A percentile compares a stretch with the other conserved stretches of the same genome.
These are phyloP conservation scores for Penicillium polonicum DNA, from an alignment of 2,329 filamentous ascomycete genomes.

Conservation along the genomic window DNA sequence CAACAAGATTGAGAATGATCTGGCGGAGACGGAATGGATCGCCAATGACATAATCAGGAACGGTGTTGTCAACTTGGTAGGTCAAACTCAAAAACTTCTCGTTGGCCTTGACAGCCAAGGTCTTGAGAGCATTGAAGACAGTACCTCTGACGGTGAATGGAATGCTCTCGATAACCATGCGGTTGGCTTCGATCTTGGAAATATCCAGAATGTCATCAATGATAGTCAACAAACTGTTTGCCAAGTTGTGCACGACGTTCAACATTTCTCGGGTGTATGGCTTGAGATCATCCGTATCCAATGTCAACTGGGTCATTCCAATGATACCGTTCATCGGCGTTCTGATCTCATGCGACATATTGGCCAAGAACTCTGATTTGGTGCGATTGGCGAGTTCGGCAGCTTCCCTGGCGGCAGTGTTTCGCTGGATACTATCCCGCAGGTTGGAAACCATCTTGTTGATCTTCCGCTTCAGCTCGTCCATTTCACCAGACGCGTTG, in stretches of 20 bases:
- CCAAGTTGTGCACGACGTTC: constrained; percentile 95
- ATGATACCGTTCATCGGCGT: constrained; percentile 98
- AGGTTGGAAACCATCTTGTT: constrained; percentile 98
- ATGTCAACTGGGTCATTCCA: constrained; percentile 93
- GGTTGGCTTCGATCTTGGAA: constrained; percentile 82
- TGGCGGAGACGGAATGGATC: constrained; percentile 95
- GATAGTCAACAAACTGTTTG: constrained; percentile 93
- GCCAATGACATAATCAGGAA: constrained; percentile 92
- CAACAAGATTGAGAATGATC: constrained; percentile 94
- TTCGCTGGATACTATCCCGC: constrained; percentile 92
- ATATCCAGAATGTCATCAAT: constrained; percentile 78
- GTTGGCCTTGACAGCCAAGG: constrained; percentile 93
- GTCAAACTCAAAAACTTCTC: constrained; percentile 91
- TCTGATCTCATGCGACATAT: constrained; percentile 98
- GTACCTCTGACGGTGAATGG: constrained; percentile 91
- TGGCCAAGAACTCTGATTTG: constrained; percentile 96
- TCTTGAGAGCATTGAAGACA: constrained; percentile 96
- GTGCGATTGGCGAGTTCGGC: constrained; percentile 97
- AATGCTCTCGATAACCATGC: constrained; percentile 98
- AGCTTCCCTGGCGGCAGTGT: constrained; percentile 91
- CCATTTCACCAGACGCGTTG: constrained; percentile 97
- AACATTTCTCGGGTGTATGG: constrained; percentile 97
- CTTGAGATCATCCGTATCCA: constrained; percentile 92
- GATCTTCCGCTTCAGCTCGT: constrained; percentile 97
- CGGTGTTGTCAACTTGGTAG: constrained; percentile 88